Conservation (phyloP, 176 grass and related monocot genomes). For the Zea luxurians region DNA sequence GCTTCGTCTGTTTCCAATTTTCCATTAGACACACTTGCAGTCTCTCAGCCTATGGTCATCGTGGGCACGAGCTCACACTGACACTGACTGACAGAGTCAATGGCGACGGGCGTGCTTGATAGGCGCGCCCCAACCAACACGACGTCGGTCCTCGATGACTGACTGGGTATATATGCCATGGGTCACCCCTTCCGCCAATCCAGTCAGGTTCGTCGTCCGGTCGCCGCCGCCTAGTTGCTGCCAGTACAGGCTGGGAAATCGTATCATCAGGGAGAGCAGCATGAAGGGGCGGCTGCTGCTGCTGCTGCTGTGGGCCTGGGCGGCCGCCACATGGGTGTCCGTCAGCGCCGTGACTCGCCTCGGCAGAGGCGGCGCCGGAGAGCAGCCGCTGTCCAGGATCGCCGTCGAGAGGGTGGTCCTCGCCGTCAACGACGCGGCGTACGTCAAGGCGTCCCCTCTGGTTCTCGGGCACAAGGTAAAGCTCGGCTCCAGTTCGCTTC, state of each 20-base stretch:
- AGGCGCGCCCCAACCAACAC: background rate
- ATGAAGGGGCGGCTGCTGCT: conserved; percentile 11
- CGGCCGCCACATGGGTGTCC: conserved; percentile 24
- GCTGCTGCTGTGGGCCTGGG: conserved; percentile 31
- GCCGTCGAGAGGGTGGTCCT: conserved; percentile 44
- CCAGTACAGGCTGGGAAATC: background rate
- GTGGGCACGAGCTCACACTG: background rate
- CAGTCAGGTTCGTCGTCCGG: background rate
- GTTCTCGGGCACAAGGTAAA: conserved; percentile 58
- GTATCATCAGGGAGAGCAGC: conserved; percentile 26
- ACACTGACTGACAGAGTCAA: conserved; percentile 7
- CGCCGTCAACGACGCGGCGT: conserved; percentile 34
- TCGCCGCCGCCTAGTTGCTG: background rate
- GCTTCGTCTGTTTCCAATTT: background rate
- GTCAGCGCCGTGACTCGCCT: background rate
- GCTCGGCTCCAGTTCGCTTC: conserved; percentile 44
- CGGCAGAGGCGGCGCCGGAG: conserved; percentile 38
- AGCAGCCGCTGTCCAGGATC: conserved; percentile 63
- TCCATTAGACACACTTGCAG: background rate
- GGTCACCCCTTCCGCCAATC: background rate
- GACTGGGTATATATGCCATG: background rate
- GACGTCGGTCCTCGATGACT: conserved; percentile 5
- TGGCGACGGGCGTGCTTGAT: background rate
- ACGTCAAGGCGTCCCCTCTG: conserved; percentile 48
- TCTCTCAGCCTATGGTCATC: background rate